Conservation (phyloP, 805 yeast species). For the Yarrowia osloensis region DNA sequence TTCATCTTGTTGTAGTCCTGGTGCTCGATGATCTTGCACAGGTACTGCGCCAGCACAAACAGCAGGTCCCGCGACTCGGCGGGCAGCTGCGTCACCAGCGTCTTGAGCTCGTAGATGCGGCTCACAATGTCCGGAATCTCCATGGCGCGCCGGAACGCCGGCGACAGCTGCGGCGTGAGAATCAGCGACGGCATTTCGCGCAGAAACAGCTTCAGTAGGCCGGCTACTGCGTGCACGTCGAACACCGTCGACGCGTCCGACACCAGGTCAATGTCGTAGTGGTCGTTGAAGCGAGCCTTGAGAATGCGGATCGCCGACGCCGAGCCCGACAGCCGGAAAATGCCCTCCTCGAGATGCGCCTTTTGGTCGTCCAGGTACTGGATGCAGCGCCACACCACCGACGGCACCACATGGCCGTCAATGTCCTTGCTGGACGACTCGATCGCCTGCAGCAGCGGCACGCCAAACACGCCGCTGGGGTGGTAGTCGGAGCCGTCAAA, state of each 20-base stretch:
- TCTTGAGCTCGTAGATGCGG: conserved; percentile 40
- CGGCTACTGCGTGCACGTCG: conserved; percentile 86
- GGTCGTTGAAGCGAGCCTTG: conserved; percentile 66
- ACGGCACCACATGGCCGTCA: conserved; percentile 60
- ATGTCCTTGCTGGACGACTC: conserved; percentile 53
- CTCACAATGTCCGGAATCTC: conserved; percentile 39
- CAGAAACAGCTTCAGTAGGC: conserved; percentile 77
- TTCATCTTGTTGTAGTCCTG: conserved; percentile 78
- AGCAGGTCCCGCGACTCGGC: conserved; percentile 59
- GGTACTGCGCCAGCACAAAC: conserved; percentile 64
- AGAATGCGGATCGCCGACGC: conserved; percentile 70
- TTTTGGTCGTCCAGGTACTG: conserved; percentile 63
- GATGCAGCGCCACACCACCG: conserved; percentile 74
- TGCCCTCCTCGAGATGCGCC: conserved; percentile 85
- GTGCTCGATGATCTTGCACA: conserved; percentile 63
- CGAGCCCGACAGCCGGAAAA: conserved; percentile 88
- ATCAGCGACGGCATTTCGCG: conserved; percentile 73
- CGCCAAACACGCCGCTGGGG: conserved; percentile 55
- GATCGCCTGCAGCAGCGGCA: conserved; percentile 56
- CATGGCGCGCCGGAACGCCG: conserved; percentile 46
- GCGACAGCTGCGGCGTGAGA: conserved; percentile 56
- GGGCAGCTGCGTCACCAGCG: conserved; percentile 50
- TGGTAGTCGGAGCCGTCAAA: conserved; percentile 5
- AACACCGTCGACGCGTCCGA: conserved; percentile 36
- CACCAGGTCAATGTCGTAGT: conserved; percentile 68